These are phyloP conservation scores for Staphylotrichum longicolle DNA, from an alignment of 495 filamentous ascomycete species.

Conservation along the genomic window DNA sequence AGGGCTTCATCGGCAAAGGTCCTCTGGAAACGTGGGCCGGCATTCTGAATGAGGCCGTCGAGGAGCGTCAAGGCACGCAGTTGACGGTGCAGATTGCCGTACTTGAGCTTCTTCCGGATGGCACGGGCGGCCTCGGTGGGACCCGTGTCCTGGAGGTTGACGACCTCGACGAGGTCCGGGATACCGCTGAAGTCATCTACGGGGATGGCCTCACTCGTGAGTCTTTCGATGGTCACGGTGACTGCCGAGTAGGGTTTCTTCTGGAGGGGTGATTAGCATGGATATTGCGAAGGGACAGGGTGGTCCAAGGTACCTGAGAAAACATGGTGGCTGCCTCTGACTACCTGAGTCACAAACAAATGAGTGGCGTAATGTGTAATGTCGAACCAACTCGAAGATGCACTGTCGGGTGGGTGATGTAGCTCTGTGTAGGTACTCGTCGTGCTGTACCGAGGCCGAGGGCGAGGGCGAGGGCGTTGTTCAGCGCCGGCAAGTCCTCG, in stretches of 20 bases:
- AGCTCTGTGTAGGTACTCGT: too few relatives aligned
- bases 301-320: conserved; percentile 36
- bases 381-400: too few relatives aligned
- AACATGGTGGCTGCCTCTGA: conserved; percentile 35
- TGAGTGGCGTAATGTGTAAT: too few relatives aligned
- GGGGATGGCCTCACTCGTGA: conserved; percentile 86
- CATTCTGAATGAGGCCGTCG: conserved; percentile 93
- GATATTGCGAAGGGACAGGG: neutral
- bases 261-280: conserved; percentile 38
- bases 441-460: too few relatives aligned
- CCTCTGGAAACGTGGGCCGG: conserved; percentile 82
- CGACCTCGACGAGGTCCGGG: conserved; percentile 88
- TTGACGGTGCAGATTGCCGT: conserved; percentile 89
- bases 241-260: conserved; percentile 94
- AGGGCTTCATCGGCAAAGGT: conserved; percentile 89
- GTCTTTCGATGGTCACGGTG: conserved; percentile 87
- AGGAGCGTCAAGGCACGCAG: conserved; percentile 86
- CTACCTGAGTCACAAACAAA: neutral
- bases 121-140: conserved; percentile 89
- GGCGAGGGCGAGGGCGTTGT: too few relatives aligned
- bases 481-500: too few relatives aligned
- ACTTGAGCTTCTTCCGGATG: conserved; percentile 97
- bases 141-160: conserved; percentile 83
- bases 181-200: conserved; percentile 90
- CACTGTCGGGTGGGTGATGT: too few relatives aligned